Conservation (phyloP, 306 rosid species). For the Trifolium subterraneum region DNA sequence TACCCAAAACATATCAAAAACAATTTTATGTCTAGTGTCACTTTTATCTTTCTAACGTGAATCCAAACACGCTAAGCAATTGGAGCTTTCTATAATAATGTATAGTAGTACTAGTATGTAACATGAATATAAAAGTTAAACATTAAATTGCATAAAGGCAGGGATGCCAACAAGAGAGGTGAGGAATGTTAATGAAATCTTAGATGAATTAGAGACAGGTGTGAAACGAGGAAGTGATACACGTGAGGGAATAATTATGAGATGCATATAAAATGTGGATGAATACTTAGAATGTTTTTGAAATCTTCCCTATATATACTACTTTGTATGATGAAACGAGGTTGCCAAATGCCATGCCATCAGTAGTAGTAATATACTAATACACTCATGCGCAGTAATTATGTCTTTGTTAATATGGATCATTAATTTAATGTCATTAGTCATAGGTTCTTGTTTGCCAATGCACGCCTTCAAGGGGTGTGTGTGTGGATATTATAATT, state of each 20-base stretch:
- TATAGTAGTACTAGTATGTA: too few species aligned
- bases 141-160: not conserved
- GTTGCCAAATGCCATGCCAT: conserved; percentile 25
- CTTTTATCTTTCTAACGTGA: too few species aligned
- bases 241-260: conserved; percentile 46
- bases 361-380: conserved; percentile 5
- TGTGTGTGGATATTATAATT: conserved; percentile 2
- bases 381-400: not conserved
- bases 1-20: too few species aligned
- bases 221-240: conserved; percentile 20
- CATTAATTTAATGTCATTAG: conserved; percentile 18
- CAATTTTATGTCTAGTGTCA: too few species aligned
- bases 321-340: conserved; percentile 40
- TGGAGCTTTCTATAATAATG: too few species aligned
- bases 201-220: conserved; percentile 7
- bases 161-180: not conserved
- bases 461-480: conserved; percentile 60
- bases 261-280: conserved; percentile 43
- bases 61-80: too few species aligned
- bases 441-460: conserved; percentile 36
- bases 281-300: conserved; percentile 9
- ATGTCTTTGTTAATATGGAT: not conserved
- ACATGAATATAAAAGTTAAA: too few species aligned
- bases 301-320: conserved; percentile 34
- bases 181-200: not conserved